Evolutionary conservation across 257 asterid genomes (phyloP), one percentile per base, ranked within the genome.

Genomic region (Ballota nigra): DNA sequence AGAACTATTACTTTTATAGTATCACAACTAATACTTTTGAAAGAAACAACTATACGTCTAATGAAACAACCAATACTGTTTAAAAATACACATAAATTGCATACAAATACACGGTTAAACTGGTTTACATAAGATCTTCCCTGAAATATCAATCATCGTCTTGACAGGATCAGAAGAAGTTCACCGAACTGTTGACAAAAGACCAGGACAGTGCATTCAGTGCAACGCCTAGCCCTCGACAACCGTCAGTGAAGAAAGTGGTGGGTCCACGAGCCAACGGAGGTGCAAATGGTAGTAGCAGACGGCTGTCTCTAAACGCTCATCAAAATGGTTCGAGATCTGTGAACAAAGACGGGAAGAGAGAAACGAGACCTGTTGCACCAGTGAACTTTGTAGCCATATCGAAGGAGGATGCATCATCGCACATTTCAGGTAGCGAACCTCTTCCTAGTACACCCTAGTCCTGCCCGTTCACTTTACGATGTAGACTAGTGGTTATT

Each of bases 301-400:
- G 96, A 61, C 89, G 99, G 34, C 86, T 95, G 63, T 93, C 98
- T 64, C 92, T 93, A 1, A 87, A 87, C 29, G 86, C 89, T 22
- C 89, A 83, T 79, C 98, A 89, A 70, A 91, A 91, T 28, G 99
- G 99, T 18, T 81, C 94, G n/a, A 87, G 88, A 61, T 89, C 99
- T 9, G 71, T 74, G 36, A 86, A 79, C 34, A 85, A 79, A 84
- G 99, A 95, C 13, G 92, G 91, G 73, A 89, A 79, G 89, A 89
- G 92, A 72, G 96, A 91, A 5, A 53, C 66, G 2, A 83, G 89
- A 74, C 86, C 89, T 1, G 77, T 61, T 45, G 95, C 91, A 58
- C 98, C 97, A 0, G 83, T 78, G 83, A 93, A 91, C 81, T 89
- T 69, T 58, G 97, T 93, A 4, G 88, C 97, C 68, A 82, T 91